Evolutionary conservation across 768 basidiomycete genomes (phyloP), one percentile per base, ranked within the genome.

Genomic region (Pulveroboletus sp.): DNA sequence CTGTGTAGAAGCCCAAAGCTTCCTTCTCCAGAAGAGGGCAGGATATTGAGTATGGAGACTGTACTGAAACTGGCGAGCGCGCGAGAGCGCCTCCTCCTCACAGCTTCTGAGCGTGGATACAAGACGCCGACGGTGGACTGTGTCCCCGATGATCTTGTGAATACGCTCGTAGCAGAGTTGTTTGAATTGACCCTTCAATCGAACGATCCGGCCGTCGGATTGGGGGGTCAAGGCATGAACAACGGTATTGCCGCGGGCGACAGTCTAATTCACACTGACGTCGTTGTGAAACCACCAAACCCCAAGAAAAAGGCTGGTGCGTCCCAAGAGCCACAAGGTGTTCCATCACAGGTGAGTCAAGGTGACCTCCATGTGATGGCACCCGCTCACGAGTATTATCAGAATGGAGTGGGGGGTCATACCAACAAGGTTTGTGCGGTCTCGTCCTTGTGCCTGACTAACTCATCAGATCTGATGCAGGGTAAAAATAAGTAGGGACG

Each of bases 31-130:
- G 71, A 72, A 9, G 89, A 88, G 50, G 82, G 78, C 33, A 61
- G 67, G 4, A 66, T 68, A 31, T 69, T 90, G n/a, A 81, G 82
- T 41, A 62, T 81, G 59, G 77, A 82, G 33, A 81, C 80, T 0
- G 71, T 79, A 0, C 62, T 84, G 1, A 72, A 64, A 30, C 69
- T 87, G 15, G 79, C 79, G 0, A 62, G 67, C 1, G 79, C 78
- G 3, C 74, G 84, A 1, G 85, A 86, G 51, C 65, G 65, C 15
- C 61, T 59, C 8, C 60, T 56, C 42, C 72, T 72, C 26, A 66
- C 74, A 6, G 67, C 75, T 3, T 55, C 62, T 5, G 58, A 60
- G 17, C 57, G 42, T 1, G 70, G 71, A 2, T 53, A 47, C 31
- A 59, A 51, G 15, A 63, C 62, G 0, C 71, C 73, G 0, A 65